Evolutionary conservation across 495 filamentous ascomycete species (phyloP), one percentile per base, ranked within the genome.

Genomic region (Penicillium silybi): DNA sequence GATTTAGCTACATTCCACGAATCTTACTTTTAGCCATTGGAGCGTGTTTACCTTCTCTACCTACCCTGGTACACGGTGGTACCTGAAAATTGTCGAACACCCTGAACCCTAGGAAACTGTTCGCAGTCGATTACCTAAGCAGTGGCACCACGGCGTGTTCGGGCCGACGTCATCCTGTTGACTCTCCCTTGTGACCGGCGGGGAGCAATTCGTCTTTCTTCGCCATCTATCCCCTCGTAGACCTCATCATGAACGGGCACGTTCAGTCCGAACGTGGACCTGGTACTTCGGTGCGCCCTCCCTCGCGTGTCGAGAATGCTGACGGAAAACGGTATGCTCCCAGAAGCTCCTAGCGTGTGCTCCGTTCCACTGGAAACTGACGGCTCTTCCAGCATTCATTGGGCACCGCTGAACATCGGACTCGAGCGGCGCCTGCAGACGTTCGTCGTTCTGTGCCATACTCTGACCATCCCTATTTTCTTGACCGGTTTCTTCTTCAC

Each of bases 401-500:
- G 88, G 76, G 93, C 93, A 16, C 93, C 93, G 16, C 73, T 92
- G 53, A 90, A 90, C 60, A 80, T 97, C 15, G 92, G 95, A 3
- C 70, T 95, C 16, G 82, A 88, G 67, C 81, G 93, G 20, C 85
- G 95, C 29, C 73, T 96, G 10, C 93, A 98, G 68, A 98, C 92
- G 0, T 67, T 90, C 18, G 78, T 91, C 16, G 90, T 98, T 16
- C 77, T 97, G 32, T 78, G 84, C 48, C 93, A 97, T 70, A 95
- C 85, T 32, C 79, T 97, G 54, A 85, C 80, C 49, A 88, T 97
- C 53, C 85, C 85, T 41, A 74, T 83, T 19, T 80, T 81, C 29
- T 75, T 95, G 18, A 84, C 87, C n/a, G 50, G 80, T 43, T 97
- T 97, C 75, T 97, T 95, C 70, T 88, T 92, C 62, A 82, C 91